Conservation (phyloP, 495 filamentous ascomycete species). For the Friedmanniomyces endolithicus region DNA sequence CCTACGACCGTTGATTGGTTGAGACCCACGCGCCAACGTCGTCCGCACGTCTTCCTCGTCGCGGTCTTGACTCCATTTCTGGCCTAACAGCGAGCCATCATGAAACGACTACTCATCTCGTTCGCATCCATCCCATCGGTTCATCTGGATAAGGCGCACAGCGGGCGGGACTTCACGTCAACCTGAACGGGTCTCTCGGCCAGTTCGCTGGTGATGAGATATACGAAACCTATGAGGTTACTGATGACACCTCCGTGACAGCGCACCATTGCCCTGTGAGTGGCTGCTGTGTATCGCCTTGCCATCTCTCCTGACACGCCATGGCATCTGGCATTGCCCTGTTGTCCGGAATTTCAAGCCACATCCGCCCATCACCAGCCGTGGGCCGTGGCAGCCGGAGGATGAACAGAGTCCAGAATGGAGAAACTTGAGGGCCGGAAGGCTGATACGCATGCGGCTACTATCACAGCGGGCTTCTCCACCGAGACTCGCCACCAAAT, state of each 20-base stretch:
- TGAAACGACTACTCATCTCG: neutral
- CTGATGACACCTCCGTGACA: neutral
- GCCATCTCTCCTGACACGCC: neutral
- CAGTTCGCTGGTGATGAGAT: neutral
- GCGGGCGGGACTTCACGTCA: neutral
- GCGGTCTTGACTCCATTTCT: neutral
- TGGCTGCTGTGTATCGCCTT: neutral
- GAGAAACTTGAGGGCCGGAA: neutral
- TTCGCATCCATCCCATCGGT: neutral
- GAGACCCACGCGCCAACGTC: too few species aligned
- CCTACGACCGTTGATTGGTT: too few species aligned
- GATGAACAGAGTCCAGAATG: neutral
- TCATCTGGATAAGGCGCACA: neutral
- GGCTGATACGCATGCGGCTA: slow-evolving; percentile 1
- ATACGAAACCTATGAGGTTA: neutral
- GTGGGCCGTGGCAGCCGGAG: neutral
- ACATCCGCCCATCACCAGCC: neutral
- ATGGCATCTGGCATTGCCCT: neutral
- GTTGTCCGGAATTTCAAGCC: neutral
- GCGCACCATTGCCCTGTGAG: neutral
- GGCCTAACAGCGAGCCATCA: neutral
- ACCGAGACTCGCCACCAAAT: neutral
- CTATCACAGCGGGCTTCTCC: neutral
- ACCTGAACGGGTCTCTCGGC: neutral
- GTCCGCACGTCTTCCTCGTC: too few species aligned